Conservation (phyloP, 1,284 basidiomycete genomes). For the Cronartium quercuum region DNA sequence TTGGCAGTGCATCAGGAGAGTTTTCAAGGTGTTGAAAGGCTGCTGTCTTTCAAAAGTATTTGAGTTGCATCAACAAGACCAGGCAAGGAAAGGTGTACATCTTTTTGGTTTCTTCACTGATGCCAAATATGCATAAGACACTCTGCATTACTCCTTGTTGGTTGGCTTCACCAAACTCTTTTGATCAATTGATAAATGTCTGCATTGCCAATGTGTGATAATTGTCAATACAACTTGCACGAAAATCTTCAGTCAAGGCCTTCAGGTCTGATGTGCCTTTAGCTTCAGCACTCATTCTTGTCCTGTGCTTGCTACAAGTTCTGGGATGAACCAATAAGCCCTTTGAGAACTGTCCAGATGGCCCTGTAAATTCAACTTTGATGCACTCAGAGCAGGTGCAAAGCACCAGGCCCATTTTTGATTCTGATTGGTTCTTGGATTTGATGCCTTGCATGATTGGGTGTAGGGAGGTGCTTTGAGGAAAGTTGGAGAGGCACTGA, state of each 20-base stretch:
- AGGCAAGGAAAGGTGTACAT: conserved; percentile 28
- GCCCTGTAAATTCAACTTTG: too few species aligned
- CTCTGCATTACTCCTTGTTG: conserved; percentile 14
- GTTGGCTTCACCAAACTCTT: background rate
- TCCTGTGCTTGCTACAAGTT: too few species aligned
- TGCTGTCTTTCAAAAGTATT: conserved; percentile 30
- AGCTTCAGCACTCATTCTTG: conserved; percentile 58
- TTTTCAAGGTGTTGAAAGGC: conserved; percentile 7
- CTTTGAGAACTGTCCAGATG: too few species aligned
- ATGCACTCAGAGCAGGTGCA: too few species aligned
- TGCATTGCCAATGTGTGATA: conserved; percentile 62
- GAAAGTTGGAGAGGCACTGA: too few species aligned
- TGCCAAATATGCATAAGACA: conserved; percentile 23
- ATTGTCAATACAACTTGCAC: conserved; percentile 58
- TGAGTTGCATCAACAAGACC: conserved; percentile 19
- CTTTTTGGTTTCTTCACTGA: conserved; percentile 10
- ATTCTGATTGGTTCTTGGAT: too few species aligned
- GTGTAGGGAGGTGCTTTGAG: too few species aligned
- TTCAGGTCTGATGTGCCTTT: too few species aligned
- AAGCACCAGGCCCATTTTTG: too few species aligned
- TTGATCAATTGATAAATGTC: conserved; percentile 63
- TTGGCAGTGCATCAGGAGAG: background rate
- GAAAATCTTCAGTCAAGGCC: too few species aligned
- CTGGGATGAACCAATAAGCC: too few species aligned
- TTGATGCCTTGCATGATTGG: too few species aligned